Evolutionary conservation across 2,329 filamentous ascomycete genomes (phyloP), one percentile per base, ranked within the genome.

Genomic region (Paecilomyces sp.): DNA sequence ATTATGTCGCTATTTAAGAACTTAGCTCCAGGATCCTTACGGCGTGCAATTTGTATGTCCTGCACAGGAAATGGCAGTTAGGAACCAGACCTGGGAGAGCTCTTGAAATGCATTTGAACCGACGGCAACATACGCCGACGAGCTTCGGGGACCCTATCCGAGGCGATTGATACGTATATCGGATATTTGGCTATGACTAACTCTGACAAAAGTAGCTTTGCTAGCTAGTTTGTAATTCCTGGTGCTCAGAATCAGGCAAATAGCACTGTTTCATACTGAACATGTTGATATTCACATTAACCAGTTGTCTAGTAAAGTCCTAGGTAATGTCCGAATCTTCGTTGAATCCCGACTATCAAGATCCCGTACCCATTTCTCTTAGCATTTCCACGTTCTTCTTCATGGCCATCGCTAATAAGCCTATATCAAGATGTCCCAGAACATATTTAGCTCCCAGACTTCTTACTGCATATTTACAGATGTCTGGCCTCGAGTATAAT

Each of bases 351-450:
- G 15, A 41, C 11, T 13, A 50, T 28, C 15, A 54, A 54, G 24
- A 34, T 34, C 31, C 24, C 22, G 22, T 3, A 22, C 41, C 28
- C 57, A 58, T 54, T 5, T 58, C 57, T 24, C 34, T 41, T 41
- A 41, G 11, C 60, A 56, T 31, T 34, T 60, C 58, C n/a, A 30
- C 55, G 31, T 62, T 62, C 47, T 51, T 58, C 6, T 58, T 62
- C 55, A 58, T 58, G 7, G 55, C 59, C 54, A 60, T 64, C 13
- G 60, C 53, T 30, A 64, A 59, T 18, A 64, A 61, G 33, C 59
- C 60, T 50, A 62, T 47, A 52, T 64, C 63, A 22, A 62, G 58
- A n/a, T 60, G 59, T 18, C 63, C 61, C 15, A 64, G 33, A 8
- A 64, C 58, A 41, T 56, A 64, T 7, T 59, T 50, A 3, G 60